Evolutionary conservation across 768 basidiomycete genomes (phyloP).

Genomic region (Lactarius hatsudake): DNA sequence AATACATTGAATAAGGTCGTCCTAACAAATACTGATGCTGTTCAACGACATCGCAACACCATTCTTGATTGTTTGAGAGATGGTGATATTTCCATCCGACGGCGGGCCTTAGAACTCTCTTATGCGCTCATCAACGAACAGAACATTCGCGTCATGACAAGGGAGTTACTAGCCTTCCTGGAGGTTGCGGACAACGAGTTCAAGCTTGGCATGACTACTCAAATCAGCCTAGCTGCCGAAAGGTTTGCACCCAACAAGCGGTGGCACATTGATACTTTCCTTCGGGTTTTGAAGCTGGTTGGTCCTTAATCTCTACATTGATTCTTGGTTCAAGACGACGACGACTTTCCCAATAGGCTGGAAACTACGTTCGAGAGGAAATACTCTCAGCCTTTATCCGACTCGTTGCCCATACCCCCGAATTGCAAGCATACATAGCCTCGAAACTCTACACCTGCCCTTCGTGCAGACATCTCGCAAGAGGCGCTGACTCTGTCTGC

Average conservation of each 20-base stretch:
- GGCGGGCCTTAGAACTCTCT: constrained; percentile 93
- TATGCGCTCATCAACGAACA: constrained; percentile 96
- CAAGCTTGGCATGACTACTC: constrained; percentile 96
- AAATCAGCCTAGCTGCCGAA: constrained; percentile 94
- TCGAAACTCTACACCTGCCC: constrained; percentile 86
- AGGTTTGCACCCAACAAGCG: constrained; percentile 95
- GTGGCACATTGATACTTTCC: constrained; percentile 98
- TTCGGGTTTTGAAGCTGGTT: constrained; percentile 88
- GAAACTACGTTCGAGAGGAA: constrained; percentile 97
- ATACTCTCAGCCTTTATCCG: constrained; percentile 94
- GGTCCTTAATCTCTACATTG: constrained; percentile 32
- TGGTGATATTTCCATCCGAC: constrained; percentile 96
- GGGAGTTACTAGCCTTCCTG: constrained; percentile 92
- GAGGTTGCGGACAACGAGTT: constrained; percentile 99
- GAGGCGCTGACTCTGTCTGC: constrained; percentile 92
- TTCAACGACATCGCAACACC: constrained; percentile 95
- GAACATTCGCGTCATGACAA: constrained; percentile 87
- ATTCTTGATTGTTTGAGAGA: constrained; percentile 99
- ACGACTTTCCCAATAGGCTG: constrained; percentile 57
- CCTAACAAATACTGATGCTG: constrained; percentile 95
- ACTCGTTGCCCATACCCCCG: constrained; percentile 93
- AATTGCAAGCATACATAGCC: constrained; percentile 92
- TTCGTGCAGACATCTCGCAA: constrained; percentile 90
- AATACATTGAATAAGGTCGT: constrained; percentile 99
- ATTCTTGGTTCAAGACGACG: neutral